Percentiles rank a stretch among this genome's conserved stretches.
These are phyloP conservation scores for Handroanthus guayacan DNA, from an alignment of 257 asterid species.

Conservation along the genomic window DNA sequence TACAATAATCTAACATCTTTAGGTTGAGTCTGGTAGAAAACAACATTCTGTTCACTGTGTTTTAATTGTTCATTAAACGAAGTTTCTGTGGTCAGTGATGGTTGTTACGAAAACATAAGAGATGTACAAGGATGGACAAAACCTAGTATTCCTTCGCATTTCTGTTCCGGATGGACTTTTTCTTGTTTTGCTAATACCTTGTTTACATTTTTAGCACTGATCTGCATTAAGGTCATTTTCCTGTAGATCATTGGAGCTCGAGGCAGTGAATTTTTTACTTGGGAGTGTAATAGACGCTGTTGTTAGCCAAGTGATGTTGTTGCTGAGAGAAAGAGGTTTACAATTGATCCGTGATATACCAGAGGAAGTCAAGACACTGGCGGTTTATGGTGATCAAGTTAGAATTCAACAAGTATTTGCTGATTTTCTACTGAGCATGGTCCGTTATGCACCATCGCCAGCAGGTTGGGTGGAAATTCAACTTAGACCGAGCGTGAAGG, in stretches of 20 bases:
- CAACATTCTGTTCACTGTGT: neutral
- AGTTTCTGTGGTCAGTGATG: neutral
- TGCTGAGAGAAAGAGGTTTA: conserved; percentile 73
- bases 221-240: conserved; percentile 21
- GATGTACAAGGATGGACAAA: neutral
- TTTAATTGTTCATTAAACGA: neutral
- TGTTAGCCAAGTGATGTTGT: conserved; percentile 88
- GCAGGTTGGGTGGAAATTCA: conserved; percentile 91
- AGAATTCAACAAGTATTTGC: conserved; percentile 86
- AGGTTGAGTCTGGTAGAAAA: neutral
- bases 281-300: conserved; percentile 90
- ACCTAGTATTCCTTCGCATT: neutral
- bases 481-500: conserved; percentile 68
- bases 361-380: conserved; percentile 74
- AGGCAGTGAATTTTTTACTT: conserved; percentile 64
- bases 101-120: neutral
- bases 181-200: neutral
- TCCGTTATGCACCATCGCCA: conserved; percentile 67
- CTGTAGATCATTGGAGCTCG: conserved; percentile 74
- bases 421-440: conserved; percentile 79
- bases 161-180: neutral
- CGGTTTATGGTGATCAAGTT: conserved; percentile 75
- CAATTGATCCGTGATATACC: conserved; percentile 86
- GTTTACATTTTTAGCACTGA: conserved; percentile 20
- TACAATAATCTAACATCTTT: neutral